Evolutionary conservation across 768 basidiomycete genomes (phyloP), one percentile per base, ranked within the genome.

Genomic region (Podaxis carcinomalis): DNA sequence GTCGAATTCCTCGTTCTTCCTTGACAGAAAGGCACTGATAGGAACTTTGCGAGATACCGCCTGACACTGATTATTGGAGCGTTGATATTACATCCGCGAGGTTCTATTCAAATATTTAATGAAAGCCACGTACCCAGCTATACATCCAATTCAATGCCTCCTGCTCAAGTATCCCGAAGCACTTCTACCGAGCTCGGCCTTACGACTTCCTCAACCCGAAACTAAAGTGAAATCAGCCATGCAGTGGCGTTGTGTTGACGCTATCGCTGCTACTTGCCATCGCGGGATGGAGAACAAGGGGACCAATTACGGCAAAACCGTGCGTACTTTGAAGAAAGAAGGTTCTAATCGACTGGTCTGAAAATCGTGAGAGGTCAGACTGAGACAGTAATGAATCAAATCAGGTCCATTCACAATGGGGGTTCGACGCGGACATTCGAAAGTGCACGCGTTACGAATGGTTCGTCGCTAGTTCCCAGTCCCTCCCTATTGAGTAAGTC

Each of bases 11-110:
- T 32, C 36, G 37, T 23, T 23, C 21, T 23, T 40, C 51, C 51
- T 39, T 25, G 9, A 32, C 35, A 19, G 57, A 40, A 58, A 39
- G 47, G 35, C n/a, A 53, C 42, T 28, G 59, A 60, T 54, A 54
- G 51, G 59, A 44, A 46, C 19, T 21, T 53, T 36, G 59, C 51
- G 42, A 23, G 39, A 23, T 21, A 13, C 10, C 23, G 11, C 44
- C 44, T 39, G 28, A 52, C 16, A 23, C 47, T 56, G 56, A 44
- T 46, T 56, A n/a, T 9, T 32, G 28, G 28, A 32, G 37, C 9
- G 16, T 19, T 25, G 42, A 44, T 53, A 60, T 60, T 44, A 60
- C 51, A 37, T 60, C 42, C 59, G 21, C 51, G 28, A 60, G 58
- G 49, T 32, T 40, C 50, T 25, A 59, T 51, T 40, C 57, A 59